Base-by-base conservation (phyloP, 2,329 filamentous ascomycete genomes). In the Apiospora malaysiana region DNA sequence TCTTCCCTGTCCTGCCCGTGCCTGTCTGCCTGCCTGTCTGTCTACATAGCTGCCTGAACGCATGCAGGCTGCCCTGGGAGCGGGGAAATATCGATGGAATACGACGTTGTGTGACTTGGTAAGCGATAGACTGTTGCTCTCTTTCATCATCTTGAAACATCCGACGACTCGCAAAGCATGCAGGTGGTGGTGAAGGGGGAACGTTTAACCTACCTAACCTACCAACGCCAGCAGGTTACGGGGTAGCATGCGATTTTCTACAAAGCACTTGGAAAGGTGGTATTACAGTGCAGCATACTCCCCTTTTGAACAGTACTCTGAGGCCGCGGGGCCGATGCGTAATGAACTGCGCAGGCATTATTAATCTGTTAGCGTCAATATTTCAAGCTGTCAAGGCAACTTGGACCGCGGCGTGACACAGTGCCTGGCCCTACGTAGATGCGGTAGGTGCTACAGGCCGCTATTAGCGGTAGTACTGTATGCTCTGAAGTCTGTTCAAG, bases 91-190 rank as follows among this genome's bases (percentile, higher is more conserved):
- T 63, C 32, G 32, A 46, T 32, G 40, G 9, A 67, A 67, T 67
- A 67, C 65, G 65, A 67, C 65, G 12, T 37, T 67, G 65, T 67
- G 65, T 46, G 65, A 67, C 65, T 67, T 37, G 65, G 40, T 67
- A 67, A 67, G 65, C 65, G 65, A 67, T 67, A 45, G 40, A 32
- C 65, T 4, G 56, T 37, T 67, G 40, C 27, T 46, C 27, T 25
- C 32, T 10, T 27, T 67, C 65, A 46, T 67, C 25, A 67, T 67
- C 40, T 21, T 67, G 65, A 67, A 67, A 67, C 65, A 46, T 46
- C 65, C 40, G 56, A 37, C 27, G 56, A 63, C 56, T 40, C 56
- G 56, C 56, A 40, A 32, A 23, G 18, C 32, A 63, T 40, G 51
- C 51, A 59, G 51, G 27, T 59, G 56, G 56, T 40, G 27, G 27